A percentile compares a stretch with the other conserved stretches of the same genome.
Conservation (phyloP, 2,329 filamentous ascomycete genomes). For the Cucurbitaria berberidis region DNA sequence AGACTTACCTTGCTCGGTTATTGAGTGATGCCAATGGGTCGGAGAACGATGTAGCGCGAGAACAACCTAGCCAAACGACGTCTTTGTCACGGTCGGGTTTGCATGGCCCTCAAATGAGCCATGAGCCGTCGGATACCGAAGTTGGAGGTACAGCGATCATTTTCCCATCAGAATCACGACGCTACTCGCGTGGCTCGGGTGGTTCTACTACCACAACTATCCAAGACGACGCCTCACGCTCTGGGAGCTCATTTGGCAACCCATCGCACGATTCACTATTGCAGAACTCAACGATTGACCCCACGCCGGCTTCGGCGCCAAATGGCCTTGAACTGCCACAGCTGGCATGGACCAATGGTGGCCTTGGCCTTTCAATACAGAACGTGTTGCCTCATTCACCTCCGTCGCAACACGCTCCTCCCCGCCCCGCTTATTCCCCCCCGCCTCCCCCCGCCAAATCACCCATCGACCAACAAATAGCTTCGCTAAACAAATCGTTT, state of each 20-base stretch:
- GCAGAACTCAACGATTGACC: slow-evolving; percentile 45
- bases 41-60: slow-evolving; percentile 13
- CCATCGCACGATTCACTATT: slow-evolving; percentile 40
- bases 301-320: slow-evolving; percentile 27
- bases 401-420: slow-evolving; percentile 39
- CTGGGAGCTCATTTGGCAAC: slow-evolving; percentile 40
- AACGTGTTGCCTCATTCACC: slow-evolving; percentile 34
- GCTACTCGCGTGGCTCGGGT: slow-evolving; percentile 44
- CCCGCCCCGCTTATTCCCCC: slow-evolving; percentile 56
- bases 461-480: slow-evolving; percentile 21
- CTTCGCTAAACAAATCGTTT: slow-evolving; percentile 8
- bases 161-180: slow-evolving; percentile 41
- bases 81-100: slow-evolving; percentile 20
- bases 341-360: slow-evolving; percentile 45
- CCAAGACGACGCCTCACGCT: slow-evolving; percentile 40
- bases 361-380: slow-evolving; percentile 55
- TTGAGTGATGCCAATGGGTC: slow-evolving; percentile 48
- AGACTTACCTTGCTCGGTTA: slow-evolving; percentile 61
- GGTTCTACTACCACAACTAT: slow-evolving; percentile 42
- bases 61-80: slow-evolving; percentile 13
- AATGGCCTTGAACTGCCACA: slow-evolving; percentile 44
- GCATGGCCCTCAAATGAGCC: slow-evolving; percentile 26
- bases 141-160: slow-evolving; percentile 47
- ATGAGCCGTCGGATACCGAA: slow-evolving; percentile 32
- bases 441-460: slow-evolving; percentile 49